A percentile compares a stretch with the other conserved stretches of the same genome.
These are phyloP conservation scores for Olyra latifolia DNA, from an alignment of 176 grass and related monocot genomes.

Conservation along the genomic window DNA sequence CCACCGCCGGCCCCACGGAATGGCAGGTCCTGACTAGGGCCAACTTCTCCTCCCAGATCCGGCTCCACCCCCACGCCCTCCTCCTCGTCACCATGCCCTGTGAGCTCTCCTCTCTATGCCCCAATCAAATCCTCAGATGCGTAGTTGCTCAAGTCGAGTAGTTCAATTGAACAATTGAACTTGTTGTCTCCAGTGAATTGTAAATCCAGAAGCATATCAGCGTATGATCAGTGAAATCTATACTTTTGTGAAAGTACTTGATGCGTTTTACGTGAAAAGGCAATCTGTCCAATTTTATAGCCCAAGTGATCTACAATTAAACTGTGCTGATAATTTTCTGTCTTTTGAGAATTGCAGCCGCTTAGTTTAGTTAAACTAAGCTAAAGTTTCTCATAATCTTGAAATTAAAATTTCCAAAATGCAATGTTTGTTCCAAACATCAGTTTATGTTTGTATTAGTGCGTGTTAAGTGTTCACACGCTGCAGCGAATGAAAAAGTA, in stretches of 20 bases:
- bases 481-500: background rate
- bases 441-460: background rate
- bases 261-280: background rate
- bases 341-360: conserved; percentile 7
- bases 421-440: background rate
- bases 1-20: conserved; percentile 20
- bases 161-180: background rate
- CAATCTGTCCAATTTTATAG: background rate
- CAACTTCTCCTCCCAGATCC: conserved; percentile 94
- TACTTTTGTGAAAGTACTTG: background rate
- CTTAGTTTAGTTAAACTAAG: background rate
- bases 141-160: background rate
- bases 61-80: conserved; percentile 61
- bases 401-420: background rate
- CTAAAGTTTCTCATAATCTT: background rate
- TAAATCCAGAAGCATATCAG: background rate
- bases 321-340: background rate
- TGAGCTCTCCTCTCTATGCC: conserved; percentile 35
- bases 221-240: background rate
- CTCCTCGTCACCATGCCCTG: conserved; percentile 78
- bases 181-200: background rate
- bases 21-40: conserved; percentile 68
- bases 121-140: background rate
- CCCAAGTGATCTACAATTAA: background rate
- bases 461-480: background rate